phyloP scores from a whole-genome alignment of 441 rosid species.

The Adansonia madagascariensis region DNA sequence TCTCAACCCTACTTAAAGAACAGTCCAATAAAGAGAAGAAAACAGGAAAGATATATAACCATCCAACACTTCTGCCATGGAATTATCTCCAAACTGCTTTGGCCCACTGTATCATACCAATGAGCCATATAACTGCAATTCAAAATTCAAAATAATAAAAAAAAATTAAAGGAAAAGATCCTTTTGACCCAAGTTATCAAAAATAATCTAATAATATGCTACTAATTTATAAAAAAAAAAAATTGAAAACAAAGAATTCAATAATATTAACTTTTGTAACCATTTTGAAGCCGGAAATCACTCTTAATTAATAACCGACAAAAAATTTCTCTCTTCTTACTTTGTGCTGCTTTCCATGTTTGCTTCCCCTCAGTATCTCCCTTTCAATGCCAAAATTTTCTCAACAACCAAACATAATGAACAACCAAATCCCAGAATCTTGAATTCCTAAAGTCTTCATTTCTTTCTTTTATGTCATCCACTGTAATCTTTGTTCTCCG shows the following conservation, averaged over 20 bases:
- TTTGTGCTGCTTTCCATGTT: slow-evolving; percentile 32
- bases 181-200: background rate
- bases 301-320: slow-evolving; percentile 32
- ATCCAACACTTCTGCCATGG: slow-evolving; percentile 8
- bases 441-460: background rate
- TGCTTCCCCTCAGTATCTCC: slow-evolving; percentile 13
- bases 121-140: slow-evolving; percentile 10
- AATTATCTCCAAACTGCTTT: slow-evolving; percentile 8
- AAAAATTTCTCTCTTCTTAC: slow-evolving; percentile 24
- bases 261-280: slow-evolving; percentile 18
- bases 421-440: slow-evolving; percentile 26
- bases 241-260: background rate
- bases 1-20: background rate
- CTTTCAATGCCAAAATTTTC: slow-evolving; percentile 24
- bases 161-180: too few species aligned
- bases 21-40: background rate
- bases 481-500: slow-evolving; percentile 1
- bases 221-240: background rate
- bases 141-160: slow-evolving; percentile 19
- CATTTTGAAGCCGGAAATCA: slow-evolving; percentile 32
- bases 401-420: slow-evolving; percentile 37
- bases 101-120: slow-evolving; percentile 22
- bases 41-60: slow-evolving; percentile 18
- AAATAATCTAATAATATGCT: background rate
- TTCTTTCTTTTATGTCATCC: slow-evolving; percentile 13